Evolutionary conservation across 164 flowering plant species (phyloP).

Genomic region (Cinnamomum micranthum): DNA sequence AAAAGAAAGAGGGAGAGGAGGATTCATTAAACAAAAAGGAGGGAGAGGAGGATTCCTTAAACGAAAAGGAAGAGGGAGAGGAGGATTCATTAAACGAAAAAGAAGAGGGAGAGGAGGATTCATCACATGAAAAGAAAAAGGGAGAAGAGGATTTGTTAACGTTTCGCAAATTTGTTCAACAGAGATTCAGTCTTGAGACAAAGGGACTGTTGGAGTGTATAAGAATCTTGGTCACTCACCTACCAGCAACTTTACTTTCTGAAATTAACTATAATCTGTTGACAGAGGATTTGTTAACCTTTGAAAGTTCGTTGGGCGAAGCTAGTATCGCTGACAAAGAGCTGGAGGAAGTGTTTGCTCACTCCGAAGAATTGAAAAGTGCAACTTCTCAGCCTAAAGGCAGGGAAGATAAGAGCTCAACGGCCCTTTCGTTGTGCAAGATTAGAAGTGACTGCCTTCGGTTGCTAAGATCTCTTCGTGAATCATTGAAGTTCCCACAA

Average conservation of each 20-base stretch:
- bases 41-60: neutral
- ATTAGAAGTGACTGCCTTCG: conserved; percentile 19
- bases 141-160: neutral
- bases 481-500: neutral
- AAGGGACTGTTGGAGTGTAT: conserved; percentile 27
- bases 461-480: conserved; percentile 14
- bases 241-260: conserved; percentile 27
- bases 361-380: conserved; percentile 1
- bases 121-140: no score
- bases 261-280: conserved; percentile 23
- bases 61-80: neutral
- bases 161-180: neutral
- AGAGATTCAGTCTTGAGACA: neutral
- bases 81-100: neutral
- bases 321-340: conserved; percentile 26
- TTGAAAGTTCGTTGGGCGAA: conserved; percentile 27
- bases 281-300: conserved; percentile 10
- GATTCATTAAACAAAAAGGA: no score
- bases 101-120: no score
- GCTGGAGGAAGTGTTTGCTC: conserved; percentile 35
- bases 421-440: neutral
- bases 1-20: no score
- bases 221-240: conserved; percentile 39
- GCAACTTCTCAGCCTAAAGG: neutral
- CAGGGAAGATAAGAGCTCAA: neutral